Conservation (phyloP, 176 grass and related monocot species). For the Eragrostis curvula region DNA sequence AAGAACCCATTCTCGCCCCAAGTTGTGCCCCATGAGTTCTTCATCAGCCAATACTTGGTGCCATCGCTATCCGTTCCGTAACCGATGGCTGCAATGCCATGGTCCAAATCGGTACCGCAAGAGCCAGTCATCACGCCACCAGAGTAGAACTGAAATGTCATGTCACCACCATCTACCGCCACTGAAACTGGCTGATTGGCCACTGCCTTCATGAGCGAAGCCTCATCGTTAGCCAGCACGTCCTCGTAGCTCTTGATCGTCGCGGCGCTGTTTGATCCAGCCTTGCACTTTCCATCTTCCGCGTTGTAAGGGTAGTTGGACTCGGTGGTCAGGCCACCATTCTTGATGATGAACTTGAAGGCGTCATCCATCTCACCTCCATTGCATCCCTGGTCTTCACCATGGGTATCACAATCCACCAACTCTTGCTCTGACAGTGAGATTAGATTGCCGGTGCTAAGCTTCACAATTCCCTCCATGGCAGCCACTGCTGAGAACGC, state of each 20-base stretch:
- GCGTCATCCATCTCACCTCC: constrained; percentile 45
- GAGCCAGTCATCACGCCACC: constrained; percentile 39
- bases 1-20: constrained; percentile 41
- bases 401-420: constrained; percentile 45
- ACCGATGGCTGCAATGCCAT: constrained; percentile 45
- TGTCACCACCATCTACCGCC: constrained; percentile 32
- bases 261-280: not conserved
- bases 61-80: constrained; percentile 42
- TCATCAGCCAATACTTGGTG: constrained; percentile 56
- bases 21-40: constrained; percentile 40
- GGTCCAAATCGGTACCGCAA: constrained; percentile 46
- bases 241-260: constrained; percentile 47
- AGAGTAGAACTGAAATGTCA: constrained; percentile 39
- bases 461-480: constrained; percentile 55
- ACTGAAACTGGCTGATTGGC: constrained; percentile 44
- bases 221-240: constrained; percentile 47
- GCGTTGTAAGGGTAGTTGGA: too few species aligned
- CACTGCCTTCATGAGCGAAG: constrained; percentile 39
- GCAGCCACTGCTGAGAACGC: constrained; percentile 52
- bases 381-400: constrained; percentile 25
- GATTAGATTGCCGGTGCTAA: constrained; percentile 50
- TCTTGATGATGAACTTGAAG: too few species aligned
- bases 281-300: not conserved
- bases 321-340: too few species aligned
- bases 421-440: constrained; percentile 63